phyloP scores from a whole-genome alignment of 2,329 filamentous ascomycete species.

The Microsporum canis region DNA sequence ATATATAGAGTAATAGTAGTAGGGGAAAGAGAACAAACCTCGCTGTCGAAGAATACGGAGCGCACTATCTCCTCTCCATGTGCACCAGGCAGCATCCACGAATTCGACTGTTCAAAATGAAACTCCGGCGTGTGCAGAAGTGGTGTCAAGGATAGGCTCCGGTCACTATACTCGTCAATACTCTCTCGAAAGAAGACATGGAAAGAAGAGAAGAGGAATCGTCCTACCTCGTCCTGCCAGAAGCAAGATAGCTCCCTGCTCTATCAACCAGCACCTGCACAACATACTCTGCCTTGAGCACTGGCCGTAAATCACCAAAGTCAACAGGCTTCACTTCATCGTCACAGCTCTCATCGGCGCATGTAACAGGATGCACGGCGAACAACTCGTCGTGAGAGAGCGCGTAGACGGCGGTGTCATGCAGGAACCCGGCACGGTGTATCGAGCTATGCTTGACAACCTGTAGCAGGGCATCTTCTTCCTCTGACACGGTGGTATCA shows the following conservation, averaged over 20 bases:
- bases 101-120: conserved; percentile 30
- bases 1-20: neutral
- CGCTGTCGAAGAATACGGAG: conserved; percentile 35
- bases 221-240: conserved; percentile 40
- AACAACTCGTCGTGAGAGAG: conserved; percentile 53
- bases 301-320: conserved; percentile 47
- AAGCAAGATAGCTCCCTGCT: conserved; percentile 35
- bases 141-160: conserved; percentile 35
- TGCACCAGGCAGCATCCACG: conserved; percentile 35
- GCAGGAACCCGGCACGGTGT: conserved; percentile 50
- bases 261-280: conserved; percentile 41
- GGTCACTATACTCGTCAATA: conserved; percentile 20
- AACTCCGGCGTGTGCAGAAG: conserved; percentile 27
- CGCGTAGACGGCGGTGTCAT: conserved; percentile 42
- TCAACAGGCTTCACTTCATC: conserved; percentile 33
- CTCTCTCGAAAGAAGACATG: neutral
- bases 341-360: conserved; percentile 36
- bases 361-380: conserved; percentile 40
- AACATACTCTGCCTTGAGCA: conserved; percentile 48
- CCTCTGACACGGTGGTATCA: conserved; percentile 44
- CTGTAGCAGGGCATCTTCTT: conserved; percentile 52
- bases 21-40: conserved; percentile 23
- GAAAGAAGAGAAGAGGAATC: too few species aligned
- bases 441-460: conserved; percentile 54
- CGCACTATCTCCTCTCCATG: conserved; percentile 40